These are phyloP conservation scores for Artemisia annua DNA, from an alignment of 129 eudicot genomes.

Conservation along the genomic window DNA sequence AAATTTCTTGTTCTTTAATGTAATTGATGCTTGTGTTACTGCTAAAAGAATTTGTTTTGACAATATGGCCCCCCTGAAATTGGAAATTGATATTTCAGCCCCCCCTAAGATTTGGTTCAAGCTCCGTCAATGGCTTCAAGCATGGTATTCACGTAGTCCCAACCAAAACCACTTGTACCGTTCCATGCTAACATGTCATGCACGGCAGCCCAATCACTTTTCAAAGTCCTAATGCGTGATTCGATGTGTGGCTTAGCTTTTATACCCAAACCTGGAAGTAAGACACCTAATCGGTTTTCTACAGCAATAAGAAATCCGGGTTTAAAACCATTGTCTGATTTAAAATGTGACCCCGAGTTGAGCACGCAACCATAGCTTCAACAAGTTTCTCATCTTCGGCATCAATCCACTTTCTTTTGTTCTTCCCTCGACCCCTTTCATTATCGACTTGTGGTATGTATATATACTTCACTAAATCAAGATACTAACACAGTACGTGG, in stretches of 20 bases:
- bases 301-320: background rate
- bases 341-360: background rate
- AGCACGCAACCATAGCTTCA: background rate
- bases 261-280: background rate
- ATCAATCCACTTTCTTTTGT: background rate
- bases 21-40: too few species aligned
- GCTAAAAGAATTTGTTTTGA: too few species aligned
- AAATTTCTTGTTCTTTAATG: too few species aligned
- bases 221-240: constrained; percentile 3
- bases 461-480: too few species aligned
- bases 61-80: too few species aligned
- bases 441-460: too few species aligned
- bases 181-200: constrained; percentile 8
- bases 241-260: constrained; percentile 2
- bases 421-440: background rate
- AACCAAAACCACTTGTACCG: background rate
- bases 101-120: too few species aligned
- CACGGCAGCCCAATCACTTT: background rate
- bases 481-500: too few species aligned
- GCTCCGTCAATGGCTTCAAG: too few species aligned
- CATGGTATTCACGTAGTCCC: background rate
- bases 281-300: background rate
- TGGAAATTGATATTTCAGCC: too few species aligned
- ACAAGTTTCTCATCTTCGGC: background rate
- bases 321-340: background rate